Evolutionary conservation across 257 asterid genomes (phyloP).

Genomic region (Asclepias syriaca): DNA sequence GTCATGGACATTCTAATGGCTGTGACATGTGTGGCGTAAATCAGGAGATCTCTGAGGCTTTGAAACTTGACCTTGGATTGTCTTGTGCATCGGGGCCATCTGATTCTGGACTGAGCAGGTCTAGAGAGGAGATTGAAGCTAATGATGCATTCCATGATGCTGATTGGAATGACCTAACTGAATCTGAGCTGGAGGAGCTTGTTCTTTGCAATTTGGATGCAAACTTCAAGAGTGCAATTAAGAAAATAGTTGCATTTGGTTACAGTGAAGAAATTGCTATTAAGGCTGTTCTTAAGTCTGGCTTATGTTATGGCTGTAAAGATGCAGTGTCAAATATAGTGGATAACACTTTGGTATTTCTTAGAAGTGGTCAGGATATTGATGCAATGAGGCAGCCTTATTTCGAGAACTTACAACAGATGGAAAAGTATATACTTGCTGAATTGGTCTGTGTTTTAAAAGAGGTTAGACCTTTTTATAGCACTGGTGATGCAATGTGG

Average conservation of each 20-base stretch:
- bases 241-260: slow-evolving; percentile 62
- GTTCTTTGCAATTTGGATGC: slow-evolving; percentile 69
- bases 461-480: slow-evolving; percentile 83
- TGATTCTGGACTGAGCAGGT: slow-evolving; percentile 35
- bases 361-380: slow-evolving; percentile 57
- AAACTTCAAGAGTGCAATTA: slow-evolving; percentile 79
- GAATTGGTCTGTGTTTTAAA: slow-evolving; percentile 83
- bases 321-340: slow-evolving; percentile 90
- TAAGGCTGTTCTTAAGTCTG: slow-evolving; percentile 77
- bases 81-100: slow-evolving; percentile 55
- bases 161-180: slow-evolving; percentile 90
- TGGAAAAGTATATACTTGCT: slow-evolving; percentile 84
- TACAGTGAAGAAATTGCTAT: slow-evolving; percentile 67
- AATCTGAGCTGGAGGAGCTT: slow-evolving; percentile 83
- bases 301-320: slow-evolving; percentile 89
- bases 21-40: slow-evolving; percentile 56
- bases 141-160: slow-evolving; percentile 57
- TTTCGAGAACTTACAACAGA: slow-evolving; percentile 76
- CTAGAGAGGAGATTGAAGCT: slow-evolving; percentile 49
- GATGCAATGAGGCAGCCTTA: slow-evolving; percentile 57
- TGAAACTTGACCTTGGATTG: slow-evolving; percentile 79
- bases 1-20: slow-evolving; percentile 34
- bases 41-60: slow-evolving; percentile 48
- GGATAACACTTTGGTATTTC: slow-evolving; percentile 70
- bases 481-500: slow-evolving; percentile 99